Conservation (phyloP, 2,329 filamentous ascomycete genomes). For the Fusarium sp. region DNA sequence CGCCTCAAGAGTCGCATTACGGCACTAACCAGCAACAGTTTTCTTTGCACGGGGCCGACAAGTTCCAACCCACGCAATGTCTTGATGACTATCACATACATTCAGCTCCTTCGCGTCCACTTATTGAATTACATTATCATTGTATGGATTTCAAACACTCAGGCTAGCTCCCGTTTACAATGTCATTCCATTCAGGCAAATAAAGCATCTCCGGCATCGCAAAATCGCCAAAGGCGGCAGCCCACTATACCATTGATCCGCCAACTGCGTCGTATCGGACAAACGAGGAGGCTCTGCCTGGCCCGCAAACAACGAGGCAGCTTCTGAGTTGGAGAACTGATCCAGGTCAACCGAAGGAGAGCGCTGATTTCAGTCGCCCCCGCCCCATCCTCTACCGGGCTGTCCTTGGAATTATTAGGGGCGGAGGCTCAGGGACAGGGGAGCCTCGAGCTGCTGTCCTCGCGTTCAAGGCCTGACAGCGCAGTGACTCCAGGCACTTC, state of each 20-base stretch:
- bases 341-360: not conserved
- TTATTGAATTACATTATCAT: not conserved
- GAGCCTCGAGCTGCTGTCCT: not conserved
- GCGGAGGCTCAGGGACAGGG: not conserved
- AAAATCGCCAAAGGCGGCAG: not conserved
- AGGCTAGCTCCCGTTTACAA: not conserved
- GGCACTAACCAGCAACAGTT: not conserved
- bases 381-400: not conserved
- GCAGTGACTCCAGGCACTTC: slow-evolving; percentile 7
- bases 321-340: not conserved
- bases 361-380: not conserved
- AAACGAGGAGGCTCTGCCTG: not conserved
- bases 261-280: not conserved
- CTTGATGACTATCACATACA: not conserved
- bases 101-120: not conserved
- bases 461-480: slow-evolving; percentile 7
- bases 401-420: not conserved
- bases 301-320: not conserved
- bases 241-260: not conserved
- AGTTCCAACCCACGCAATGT: not conserved
- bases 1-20: not conserved
- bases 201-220: slow-evolving; percentile 1
- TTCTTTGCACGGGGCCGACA: not conserved
- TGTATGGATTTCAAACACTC: not conserved
- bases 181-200: slow-evolving; percentile 2